These are phyloP conservation scores for Fusarium newnesense DNA, from an alignment of 2,329 filamentous ascomycete species.

Conservation along the genomic window DNA sequence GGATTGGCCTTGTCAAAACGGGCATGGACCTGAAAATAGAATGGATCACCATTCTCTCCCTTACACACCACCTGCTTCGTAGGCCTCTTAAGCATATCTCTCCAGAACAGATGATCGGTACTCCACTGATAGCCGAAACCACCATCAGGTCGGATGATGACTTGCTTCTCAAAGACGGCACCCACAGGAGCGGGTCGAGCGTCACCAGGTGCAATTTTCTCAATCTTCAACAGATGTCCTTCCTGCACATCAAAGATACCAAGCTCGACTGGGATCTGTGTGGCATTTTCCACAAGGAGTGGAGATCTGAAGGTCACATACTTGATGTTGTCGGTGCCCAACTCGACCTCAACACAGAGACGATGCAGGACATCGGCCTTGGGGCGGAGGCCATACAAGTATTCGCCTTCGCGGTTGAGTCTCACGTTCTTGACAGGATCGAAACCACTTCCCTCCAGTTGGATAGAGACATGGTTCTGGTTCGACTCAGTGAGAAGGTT, in stretches of 20 bases:
- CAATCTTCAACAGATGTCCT: conserved; percentile 93
- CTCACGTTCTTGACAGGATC: conserved; percentile 89
- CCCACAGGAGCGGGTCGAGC: conserved; percentile 90
- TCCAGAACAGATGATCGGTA: conserved; percentile 90
- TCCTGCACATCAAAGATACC: conserved; percentile 90
- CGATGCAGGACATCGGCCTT: conserved; percentile 88
- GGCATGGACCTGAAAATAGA: conserved; percentile 96
- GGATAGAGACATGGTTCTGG: conserved; percentile 81
- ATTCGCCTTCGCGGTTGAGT: conserved; percentile 94
- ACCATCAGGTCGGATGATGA: conserved; percentile 90
- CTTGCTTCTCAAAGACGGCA: conserved; percentile 87
- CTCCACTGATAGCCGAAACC: conserved; percentile 98
- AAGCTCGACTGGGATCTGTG: conserved; percentile 93
- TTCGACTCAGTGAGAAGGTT: conserved; percentile 86
- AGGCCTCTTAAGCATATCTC: conserved; percentile 84
- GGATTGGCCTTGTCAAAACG: conserved; percentile 86
- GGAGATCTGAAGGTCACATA: conserved; percentile 96
- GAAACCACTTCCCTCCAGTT: conserved; percentile 93
- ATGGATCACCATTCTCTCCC: conserved; percentile 86
- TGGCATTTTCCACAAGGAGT: conserved; percentile 92
- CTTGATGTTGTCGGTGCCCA: conserved; percentile 97
- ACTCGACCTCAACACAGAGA: conserved; percentile 87
- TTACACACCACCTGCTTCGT: conserved; percentile 90
- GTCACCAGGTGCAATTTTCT: conserved; percentile 95
- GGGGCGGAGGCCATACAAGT: conserved; percentile 87